phyloP scores from a whole-genome alignment of 2,329 filamentous ascomycete genomes.

The Leptographium procerum region DNA sequence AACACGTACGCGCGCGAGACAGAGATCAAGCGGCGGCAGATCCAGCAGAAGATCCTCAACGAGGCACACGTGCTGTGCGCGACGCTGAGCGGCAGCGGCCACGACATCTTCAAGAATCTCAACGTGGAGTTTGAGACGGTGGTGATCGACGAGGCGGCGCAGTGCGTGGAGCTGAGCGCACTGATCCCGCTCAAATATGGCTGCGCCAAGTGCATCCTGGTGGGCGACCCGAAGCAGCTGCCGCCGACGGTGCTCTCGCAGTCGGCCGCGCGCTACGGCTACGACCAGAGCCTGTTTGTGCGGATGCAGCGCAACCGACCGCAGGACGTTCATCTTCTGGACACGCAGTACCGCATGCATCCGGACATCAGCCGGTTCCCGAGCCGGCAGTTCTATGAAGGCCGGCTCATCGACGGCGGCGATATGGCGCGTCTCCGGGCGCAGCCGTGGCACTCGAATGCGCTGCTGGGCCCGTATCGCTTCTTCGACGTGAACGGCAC shows the following conservation, averaged over 20 bases:
- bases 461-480: constrained; percentile 78
- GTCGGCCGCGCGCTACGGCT: constrained; percentile 82
- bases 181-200: constrained; percentile 96
- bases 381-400: constrained; percentile 85
- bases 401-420: constrained; percentile 70
- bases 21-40: constrained; percentile 70
- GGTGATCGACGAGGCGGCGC: constrained; percentile 94
- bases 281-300: constrained; percentile 96
- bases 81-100: constrained; percentile 87
- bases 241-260: constrained; percentile 93
- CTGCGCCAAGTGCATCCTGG: constrained; percentile 90
- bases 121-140: constrained; percentile 98
- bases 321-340: constrained; percentile 81
- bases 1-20: constrained; percentile 71
- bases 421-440: constrained; percentile 67
- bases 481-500: constrained; percentile 95
- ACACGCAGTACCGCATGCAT: constrained; percentile 98
- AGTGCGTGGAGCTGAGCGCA: constrained; percentile 94
- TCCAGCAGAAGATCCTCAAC: constrained; percentile 86
- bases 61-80: constrained; percentile 88
- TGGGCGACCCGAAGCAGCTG: constrained; percentile 94
- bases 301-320: constrained; percentile 93
- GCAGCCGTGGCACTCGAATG: constrained; percentile 73
- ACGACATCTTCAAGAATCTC: constrained; percentile 92
- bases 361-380: constrained; percentile 90